phyloP scores from a whole-genome alignment of 1,139 yeast species.

The Saccharomycopsis hybrid region DNA sequence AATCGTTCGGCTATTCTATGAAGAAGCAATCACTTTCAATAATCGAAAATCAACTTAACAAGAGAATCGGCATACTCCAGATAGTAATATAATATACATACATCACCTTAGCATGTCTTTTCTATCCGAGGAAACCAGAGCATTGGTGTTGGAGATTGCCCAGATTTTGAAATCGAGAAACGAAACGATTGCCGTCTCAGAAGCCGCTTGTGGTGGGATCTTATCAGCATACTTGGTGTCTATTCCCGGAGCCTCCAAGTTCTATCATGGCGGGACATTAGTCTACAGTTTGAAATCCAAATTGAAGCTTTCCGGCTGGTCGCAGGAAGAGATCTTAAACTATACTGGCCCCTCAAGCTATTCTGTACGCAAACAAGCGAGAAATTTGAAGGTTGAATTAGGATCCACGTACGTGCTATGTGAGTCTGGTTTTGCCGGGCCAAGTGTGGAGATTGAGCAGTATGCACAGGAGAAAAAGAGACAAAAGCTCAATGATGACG shows the following conservation, averaged over 20 bases:
- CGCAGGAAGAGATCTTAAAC: constrained; percentile 54
- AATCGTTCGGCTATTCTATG: too few relatives aligned
- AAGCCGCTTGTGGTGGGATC: constrained; percentile 87
- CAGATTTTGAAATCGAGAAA: constrained; percentile 42
- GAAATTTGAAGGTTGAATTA: constrained; percentile 71
- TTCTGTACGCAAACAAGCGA: constrained; percentile 47
- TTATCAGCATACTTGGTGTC: constrained; percentile 74
- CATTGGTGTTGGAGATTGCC: constrained; percentile 52
- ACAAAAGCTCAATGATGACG: constrained; percentile 15
- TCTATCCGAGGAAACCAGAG: constrained; percentile 34
- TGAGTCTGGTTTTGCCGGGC: constrained; percentile 88
- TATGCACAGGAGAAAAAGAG: constrained; percentile 13
- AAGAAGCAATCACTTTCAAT: too few relatives aligned
- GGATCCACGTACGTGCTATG: constrained; percentile 78
- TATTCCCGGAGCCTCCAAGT: constrained; percentile 78
- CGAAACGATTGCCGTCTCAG: constrained; percentile 72
- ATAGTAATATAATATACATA: too few relatives aligned
- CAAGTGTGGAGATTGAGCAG: constrained; percentile 34
- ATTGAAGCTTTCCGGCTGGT: constrained; percentile 73
- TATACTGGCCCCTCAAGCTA: constrained; percentile 76
- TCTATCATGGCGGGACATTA: constrained; percentile 78
- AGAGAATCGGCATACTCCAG: too few relatives aligned
- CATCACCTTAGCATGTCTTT: too few relatives aligned
- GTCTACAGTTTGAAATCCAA: constrained; percentile 74
- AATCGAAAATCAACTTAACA: too few relatives aligned